phyloP scores from a whole-genome alignment of 1,284 basidiomycete genomes.

The Fistulina hepatica region DNA sequence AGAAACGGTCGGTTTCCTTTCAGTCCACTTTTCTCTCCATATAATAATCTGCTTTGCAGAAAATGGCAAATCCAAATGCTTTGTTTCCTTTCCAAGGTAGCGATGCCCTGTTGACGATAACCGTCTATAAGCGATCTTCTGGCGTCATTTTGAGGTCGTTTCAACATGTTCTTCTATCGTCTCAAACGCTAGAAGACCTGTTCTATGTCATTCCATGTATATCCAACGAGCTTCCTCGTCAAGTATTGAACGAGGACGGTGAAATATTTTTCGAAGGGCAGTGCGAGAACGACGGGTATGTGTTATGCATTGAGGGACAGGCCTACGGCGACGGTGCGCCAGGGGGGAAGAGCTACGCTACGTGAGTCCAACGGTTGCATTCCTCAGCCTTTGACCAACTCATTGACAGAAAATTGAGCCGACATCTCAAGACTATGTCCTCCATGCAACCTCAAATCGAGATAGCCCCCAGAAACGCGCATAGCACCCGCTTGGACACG shows the following conservation, averaged over 20 bases:
- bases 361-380: conserved; percentile 30
- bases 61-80: no score
- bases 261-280: no score
- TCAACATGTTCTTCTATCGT: conserved; percentile 56
- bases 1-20: no score
- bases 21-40: no score
- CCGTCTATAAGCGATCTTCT: no score
- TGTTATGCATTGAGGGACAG: conserved; percentile 49
- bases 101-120: no score
- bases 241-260: conserved; percentile 26
- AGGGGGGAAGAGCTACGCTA: conserved; percentile 40
- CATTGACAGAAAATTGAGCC: conserved; percentile 39
- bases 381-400: conserved; percentile 2
- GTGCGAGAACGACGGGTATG: conserved; percentile 29
- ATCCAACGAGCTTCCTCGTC: conserved; percentile 42
- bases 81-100: no score
- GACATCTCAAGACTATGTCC: conserved; percentile 29
- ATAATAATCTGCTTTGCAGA: no score
- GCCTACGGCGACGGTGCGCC: conserved; percentile 48
- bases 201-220: conserved; percentile 50
- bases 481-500: conserved; percentile 37
- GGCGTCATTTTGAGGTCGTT: no score
- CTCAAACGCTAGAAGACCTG: conserved; percentile 60
- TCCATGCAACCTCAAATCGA: conserved; percentile 23
- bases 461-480: conserved; percentile 36